Percentiles rank a stretch among this genome's conserved stretches.
Evolutionary conservation across 1,284 basidiomycete species (phyloP).

Genomic region (Cutaneotrichosporon sp.): DNA sequence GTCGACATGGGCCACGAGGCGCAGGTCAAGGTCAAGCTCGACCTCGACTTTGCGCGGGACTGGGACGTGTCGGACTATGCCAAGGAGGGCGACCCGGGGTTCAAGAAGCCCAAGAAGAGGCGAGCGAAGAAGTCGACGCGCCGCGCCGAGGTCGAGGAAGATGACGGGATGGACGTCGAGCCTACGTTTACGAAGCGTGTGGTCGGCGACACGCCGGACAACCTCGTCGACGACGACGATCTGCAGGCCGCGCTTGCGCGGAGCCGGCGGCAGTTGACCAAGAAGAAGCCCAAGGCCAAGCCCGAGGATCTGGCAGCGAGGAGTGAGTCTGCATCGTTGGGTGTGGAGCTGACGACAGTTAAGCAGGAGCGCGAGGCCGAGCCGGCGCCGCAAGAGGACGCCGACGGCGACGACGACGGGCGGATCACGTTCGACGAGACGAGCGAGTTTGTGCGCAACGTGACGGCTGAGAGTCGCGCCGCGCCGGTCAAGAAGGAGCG

Average conservation of each 20-base stretch:
- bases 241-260: constrained; percentile 89
- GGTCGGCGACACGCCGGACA: constrained; percentile 68
- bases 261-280: constrained; percentile 76
- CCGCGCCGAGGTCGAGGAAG: constrained; percentile 65
- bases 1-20: constrained; percentile 53
- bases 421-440: constrained; percentile 93
- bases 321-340: constrained; percentile 57
- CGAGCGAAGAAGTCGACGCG: constrained; percentile 68
- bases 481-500: constrained; percentile 48
- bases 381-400: constrained; percentile 56
- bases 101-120: constrained; percentile 89
- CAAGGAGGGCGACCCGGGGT: constrained; percentile 85
- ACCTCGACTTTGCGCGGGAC: constrained; percentile 89
- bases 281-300: constrained; percentile 73
- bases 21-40: constrained; percentile 57
- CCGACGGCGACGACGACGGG: constrained; percentile 63
- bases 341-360: constrained; percentile 58
- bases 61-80: constrained; percentile 82
- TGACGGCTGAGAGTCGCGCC: constrained; percentile 59
- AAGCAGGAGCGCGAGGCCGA: constrained; percentile 60
- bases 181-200: constrained; percentile 50
- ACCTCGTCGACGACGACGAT: constrained; percentile 98
- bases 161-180: constrained; percentile 73
- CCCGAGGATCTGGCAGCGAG: constrained; percentile 82
- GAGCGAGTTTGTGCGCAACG: constrained; percentile 91